Conservation (phyloP, 2,329 filamentous ascomycete genomes). For the Cladosporium colombiae region DNA sequence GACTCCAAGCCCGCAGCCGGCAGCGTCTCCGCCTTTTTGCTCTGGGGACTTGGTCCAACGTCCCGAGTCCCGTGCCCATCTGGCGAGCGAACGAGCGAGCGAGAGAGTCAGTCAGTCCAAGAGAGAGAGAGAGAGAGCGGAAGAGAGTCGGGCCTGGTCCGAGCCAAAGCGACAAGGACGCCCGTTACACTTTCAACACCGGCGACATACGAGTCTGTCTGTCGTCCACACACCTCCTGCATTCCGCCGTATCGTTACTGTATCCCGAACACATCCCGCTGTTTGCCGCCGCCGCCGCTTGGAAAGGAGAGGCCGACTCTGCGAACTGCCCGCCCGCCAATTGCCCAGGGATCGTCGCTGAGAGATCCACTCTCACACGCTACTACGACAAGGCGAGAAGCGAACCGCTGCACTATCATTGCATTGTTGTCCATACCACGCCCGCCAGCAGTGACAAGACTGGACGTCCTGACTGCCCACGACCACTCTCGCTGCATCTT, state of each 20-base stretch:
- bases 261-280: not conserved
- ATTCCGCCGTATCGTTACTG: not conserved
- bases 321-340: not conserved
- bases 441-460: not conserved
- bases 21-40: constrained; percentile 5
- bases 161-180: constrained; percentile 3
- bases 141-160: not conserved
- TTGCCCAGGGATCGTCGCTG: not conserved
- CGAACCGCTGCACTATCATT: not conserved
- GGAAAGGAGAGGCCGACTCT: not conserved
- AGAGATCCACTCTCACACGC: not conserved
- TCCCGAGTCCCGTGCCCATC: constrained; percentile 5
- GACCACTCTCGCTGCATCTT: not conserved
- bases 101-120: not conserved
- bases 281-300: not conserved
- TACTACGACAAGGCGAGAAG: not conserved
- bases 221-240: not conserved
- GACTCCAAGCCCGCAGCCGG: not conserved
- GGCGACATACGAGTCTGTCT: not conserved
- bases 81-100: not conserved
- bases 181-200: not conserved
- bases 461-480: not conserved
- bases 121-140: not conserved
- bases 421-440: not conserved
- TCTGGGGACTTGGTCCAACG: not conserved